These are phyloP conservation scores for Globisporangium polare DNA, from an alignment of 352 stramenopile species.

Conservation along the genomic window DNA sequence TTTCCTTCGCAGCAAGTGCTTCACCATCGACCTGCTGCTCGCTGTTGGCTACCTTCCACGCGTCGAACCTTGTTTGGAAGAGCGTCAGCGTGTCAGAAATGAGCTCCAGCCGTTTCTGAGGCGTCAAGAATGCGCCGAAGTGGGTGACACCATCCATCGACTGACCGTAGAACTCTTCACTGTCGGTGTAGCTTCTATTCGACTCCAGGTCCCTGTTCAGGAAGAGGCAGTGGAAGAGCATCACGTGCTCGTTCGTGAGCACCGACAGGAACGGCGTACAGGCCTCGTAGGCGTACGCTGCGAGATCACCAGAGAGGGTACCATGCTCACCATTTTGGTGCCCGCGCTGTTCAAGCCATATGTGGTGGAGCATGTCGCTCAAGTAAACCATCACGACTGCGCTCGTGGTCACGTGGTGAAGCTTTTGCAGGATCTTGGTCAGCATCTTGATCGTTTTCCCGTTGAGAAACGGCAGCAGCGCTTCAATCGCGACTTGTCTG, in stretches of 20 bases:
- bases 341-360: slow-evolving; percentile 41
- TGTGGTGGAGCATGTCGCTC: slow-evolving; percentile 34
- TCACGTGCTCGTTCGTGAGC: slow-evolving; percentile 59
- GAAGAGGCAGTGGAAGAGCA: slow-evolving; percentile 51
- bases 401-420: slow-evolving; percentile 55
- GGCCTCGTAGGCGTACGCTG: slow-evolving; percentile 62
- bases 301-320: slow-evolving; percentile 35
- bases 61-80: slow-evolving; percentile 41
- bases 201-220: slow-evolving; percentile 23
- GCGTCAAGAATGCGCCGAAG: slow-evolving; percentile 37
- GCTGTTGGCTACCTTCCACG: slow-evolving; percentile 25
- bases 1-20: slow-evolving; percentile 13
- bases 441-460: slow-evolving; percentile 62
- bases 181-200: background rate
- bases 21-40: slow-evolving; percentile 11
- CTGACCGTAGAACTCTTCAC: slow-evolving; percentile 54
- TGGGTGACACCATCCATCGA: slow-evolving; percentile 22
- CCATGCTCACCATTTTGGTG: background rate
- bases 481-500: slow-evolving; percentile 33
- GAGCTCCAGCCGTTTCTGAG: slow-evolving; percentile 50
- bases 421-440: slow-evolving; percentile 70
- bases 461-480: slow-evolving; percentile 46
- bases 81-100: slow-evolving; percentile 37
- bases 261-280: slow-evolving; percentile 64
- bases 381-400: slow-evolving; percentile 69